Evolutionary conservation across 2,329 filamentous ascomycete species (phyloP), one percentile per base, ranked within the genome.

Genomic region (Pestalotiopsis sp.): DNA sequence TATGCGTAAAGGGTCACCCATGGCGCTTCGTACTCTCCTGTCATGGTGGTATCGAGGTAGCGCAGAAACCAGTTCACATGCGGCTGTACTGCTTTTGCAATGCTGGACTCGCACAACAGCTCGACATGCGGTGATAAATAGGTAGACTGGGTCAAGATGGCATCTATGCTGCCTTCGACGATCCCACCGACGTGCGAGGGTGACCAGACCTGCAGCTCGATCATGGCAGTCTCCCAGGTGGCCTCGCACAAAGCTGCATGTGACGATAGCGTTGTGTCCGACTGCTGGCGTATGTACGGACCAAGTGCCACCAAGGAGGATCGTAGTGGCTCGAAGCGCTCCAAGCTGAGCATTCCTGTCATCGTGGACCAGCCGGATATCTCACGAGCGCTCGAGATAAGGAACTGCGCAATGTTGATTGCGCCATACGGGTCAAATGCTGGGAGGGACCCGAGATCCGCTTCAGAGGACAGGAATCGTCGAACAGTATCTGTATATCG

Each of bases 341-440:
- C 60, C 27, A 63, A 7, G 14, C 60, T 63, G 27, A 63, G 25
- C 60, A 63, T 63, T 14, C 60, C 60, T n/a, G 60, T 63, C 60
- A 63, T 63, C 14, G 60, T 63, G n/a, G 60, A 63, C 60, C 60
- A 63, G 6, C 60, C 60, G 4, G 60, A 63, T 36, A 63, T 63
- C 12, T 63, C 60, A 1, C 38, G 60, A 11, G 60, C 60, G 31
- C 60, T 63, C 36, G 60, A 63, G 2, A 63, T 63, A 0, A 63
- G 17, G 12, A 63, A 63, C 14, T 63, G 60, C 4, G 60, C 38
- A 23, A 63, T 63, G 60, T 63, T 63, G 60, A 63, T 63, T 4
- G 60, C 60, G 14, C 60, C 60, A 14, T 63, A 63, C 5, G 60
- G 60, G 60, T 63, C 60, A 25, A 63, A 63, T 14, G 60, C 60